phyloP scores from a whole-genome alignment of 2,329 filamentous ascomycete species.

The Fusarium penzigii region DNA sequence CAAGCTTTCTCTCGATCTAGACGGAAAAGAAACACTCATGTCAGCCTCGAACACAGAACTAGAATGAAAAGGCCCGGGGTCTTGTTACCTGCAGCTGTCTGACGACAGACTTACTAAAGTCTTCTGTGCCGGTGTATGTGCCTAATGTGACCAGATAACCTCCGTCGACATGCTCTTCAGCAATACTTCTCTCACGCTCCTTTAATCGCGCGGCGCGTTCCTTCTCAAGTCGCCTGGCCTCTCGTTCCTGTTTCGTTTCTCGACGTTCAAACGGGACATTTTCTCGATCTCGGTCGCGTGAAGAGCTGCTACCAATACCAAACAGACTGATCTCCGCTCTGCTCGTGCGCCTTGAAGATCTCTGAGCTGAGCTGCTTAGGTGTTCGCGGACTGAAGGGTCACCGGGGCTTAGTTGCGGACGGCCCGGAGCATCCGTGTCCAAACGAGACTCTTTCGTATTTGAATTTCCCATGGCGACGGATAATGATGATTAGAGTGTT shows the following conservation, averaged over 20 bases:
- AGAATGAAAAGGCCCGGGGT: not conserved
- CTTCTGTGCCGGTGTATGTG: conserved; percentile 87
- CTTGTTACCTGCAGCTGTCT: conserved; percentile 85
- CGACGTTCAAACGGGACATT: conserved; percentile 62
- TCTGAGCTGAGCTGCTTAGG: conserved; percentile 17
- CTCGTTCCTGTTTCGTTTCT: conserved; percentile 89
- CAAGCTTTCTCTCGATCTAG: conserved; percentile 88
- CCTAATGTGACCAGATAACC: conserved; percentile 93
- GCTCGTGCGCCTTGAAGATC: conserved; percentile 34
- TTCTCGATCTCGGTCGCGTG: conserved; percentile 39
- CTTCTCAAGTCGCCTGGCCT: conserved; percentile 80
- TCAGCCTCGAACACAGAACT: conserved; percentile 13
- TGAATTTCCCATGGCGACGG: conserved; percentile 40
- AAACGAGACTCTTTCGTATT: conserved; percentile 42
- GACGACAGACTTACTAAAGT: conserved; percentile 87
- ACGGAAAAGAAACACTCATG: conserved; percentile 5
- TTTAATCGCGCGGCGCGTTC: conserved; percentile 75
- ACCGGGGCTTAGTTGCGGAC: conserved; percentile 23
- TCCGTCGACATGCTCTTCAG: conserved; percentile 90
- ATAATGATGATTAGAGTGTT: not conserved
- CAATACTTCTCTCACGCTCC: conserved; percentile 87
- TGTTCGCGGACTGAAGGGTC: conserved; percentile 27
- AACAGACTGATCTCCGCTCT: conserved; percentile 51
- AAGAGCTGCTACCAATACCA: conserved; percentile 41
- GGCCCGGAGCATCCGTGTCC: conserved; percentile 26